Percentiles rank a stretch among this genome's conserved stretches.
These are phyloP conservation scores for Verticillium alfalfae DNA, from an alignment of 2,329 filamentous ascomycete genomes.

Conservation along the genomic window DNA sequence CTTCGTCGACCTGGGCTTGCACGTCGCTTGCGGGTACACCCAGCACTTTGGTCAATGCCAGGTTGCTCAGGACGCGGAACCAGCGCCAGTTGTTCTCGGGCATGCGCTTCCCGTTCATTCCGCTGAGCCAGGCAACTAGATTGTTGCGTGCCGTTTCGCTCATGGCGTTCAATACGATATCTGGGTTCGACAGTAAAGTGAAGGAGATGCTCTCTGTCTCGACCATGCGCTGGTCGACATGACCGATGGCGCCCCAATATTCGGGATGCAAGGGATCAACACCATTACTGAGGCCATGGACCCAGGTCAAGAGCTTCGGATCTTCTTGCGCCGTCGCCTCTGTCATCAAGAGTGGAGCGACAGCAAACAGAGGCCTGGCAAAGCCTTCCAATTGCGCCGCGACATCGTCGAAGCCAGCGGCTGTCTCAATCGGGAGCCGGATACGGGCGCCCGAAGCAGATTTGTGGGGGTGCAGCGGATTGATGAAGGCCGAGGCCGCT, in stretches of 20 bases:
- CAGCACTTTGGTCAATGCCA: constrained; percentile 29
- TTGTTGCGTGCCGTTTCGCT: constrained; percentile 60
- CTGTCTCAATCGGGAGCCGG: constrained; percentile 20
- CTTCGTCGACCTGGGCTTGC: constrained; percentile 10
- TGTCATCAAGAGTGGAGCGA: constrained; percentile 18
- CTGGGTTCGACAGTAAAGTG: background rate
- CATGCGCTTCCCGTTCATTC: constrained; percentile 31
- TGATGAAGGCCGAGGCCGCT: constrained; percentile 18
- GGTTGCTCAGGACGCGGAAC: constrained; percentile 37
- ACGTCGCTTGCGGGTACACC: constrained; percentile 11
- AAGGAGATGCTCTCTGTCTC: constrained; percentile 4
- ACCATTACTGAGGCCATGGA: background rate
- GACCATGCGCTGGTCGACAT: constrained; percentile 5
- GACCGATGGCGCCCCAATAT: constrained; percentile 3
- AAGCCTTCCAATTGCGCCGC: constrained; percentile 30
- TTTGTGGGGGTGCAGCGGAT: constrained; percentile 17
- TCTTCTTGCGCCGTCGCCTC: background rate
- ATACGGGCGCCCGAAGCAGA: constrained; percentile 21
- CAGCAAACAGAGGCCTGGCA: constrained; percentile 18
- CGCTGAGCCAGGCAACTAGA: constrained; percentile 38
- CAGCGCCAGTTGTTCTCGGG: constrained; percentile 38
- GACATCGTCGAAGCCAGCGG: constrained; percentile 25
- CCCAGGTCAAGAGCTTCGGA: background rate
- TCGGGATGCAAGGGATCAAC: background rate
- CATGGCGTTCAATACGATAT: background rate